A percentile compares a stretch with the other conserved stretches of the same genome.
phyloP scores from a whole-genome alignment of 441 rosid genomes.

The Jatropha podagrica region DNA sequence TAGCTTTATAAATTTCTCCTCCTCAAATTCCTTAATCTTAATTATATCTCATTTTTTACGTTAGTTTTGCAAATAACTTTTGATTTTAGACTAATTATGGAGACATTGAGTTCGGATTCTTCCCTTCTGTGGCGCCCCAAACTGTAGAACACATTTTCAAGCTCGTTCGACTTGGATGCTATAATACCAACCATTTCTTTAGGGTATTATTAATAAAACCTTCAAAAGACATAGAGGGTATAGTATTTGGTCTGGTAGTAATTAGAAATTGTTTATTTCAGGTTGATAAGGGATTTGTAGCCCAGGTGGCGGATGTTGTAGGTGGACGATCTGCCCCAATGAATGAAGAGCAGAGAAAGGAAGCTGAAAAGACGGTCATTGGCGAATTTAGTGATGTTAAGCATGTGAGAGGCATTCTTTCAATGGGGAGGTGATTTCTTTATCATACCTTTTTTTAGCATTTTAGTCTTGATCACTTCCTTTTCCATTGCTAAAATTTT shows the following conservation, averaged over 20 bases:
- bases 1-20: not conserved
- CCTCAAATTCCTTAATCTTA: not conserved
- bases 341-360: slow-evolving; percentile 75
- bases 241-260: not conserved
- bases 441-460: not conserved
- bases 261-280: slow-evolving; percentile 27
- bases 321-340: slow-evolving; percentile 75
- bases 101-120: slow-evolving; percentile 91
- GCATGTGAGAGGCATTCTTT: slow-evolving; percentile 89
- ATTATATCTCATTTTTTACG: not conserved
- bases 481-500: not conserved
- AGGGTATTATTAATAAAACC: slow-evolving; percentile 46
- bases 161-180: slow-evolving; percentile 89
- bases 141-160: slow-evolving; percentile 89
- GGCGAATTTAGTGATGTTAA: slow-evolving; percentile 90
- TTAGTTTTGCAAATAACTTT: not conserved
- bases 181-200: slow-evolving; percentile 87
- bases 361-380: slow-evolving; percentile 63
- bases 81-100: slow-evolving; percentile 70
- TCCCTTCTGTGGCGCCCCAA: slow-evolving; percentile 72
- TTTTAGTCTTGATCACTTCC: not conserved
- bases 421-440: slow-evolving; percentile 82
- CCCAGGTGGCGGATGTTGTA: slow-evolving; percentile 93
- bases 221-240: not conserved
- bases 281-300: slow-evolving; percentile 94